A percentile compares a stretch with the other conserved stretches of the same genome.
Conservation (phyloP, 345 rosid species). For the Toxicodendron radicans region DNA sequence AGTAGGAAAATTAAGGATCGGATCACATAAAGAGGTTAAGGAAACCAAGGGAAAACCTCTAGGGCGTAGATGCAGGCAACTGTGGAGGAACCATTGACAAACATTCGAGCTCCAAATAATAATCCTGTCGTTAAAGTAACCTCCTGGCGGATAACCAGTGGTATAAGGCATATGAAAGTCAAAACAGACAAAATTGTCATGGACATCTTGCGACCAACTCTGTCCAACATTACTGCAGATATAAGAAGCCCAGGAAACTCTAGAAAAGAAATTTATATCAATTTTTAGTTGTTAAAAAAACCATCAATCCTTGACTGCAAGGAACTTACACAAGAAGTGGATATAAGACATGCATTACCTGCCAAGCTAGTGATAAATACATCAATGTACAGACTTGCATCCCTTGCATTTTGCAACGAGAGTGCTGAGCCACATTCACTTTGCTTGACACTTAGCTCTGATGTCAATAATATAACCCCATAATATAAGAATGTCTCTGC, state of each 20-base stretch:
- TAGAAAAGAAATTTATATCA: constrained; percentile 18
- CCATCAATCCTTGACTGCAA: neutral
- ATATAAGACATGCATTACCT: constrained; percentile 29
- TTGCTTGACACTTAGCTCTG: constrained; percentile 44
- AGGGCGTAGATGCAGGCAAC: constrained; percentile 51
- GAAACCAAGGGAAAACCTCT: constrained; percentile 40
- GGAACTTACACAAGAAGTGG: neutral
- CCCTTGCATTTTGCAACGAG: constrained; percentile 11
- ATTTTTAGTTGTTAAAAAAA: neutral
- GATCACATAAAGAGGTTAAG: neutral
- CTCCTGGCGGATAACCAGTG: constrained; percentile 42
- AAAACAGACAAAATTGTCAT: constrained; percentile 47
- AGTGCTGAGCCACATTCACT: constrained; percentile 27
- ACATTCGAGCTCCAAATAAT: constrained; percentile 61
- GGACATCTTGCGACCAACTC: constrained; percentile 55
- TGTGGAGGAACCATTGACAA: constrained; percentile 43
- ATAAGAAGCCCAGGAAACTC: constrained; percentile 66
- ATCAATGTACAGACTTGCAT: constrained; percentile 34
- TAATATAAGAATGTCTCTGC: constrained; percentile 66
- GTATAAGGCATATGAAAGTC: constrained; percentile 46
- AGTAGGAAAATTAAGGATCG: neutral
- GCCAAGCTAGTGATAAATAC: constrained; percentile 56
- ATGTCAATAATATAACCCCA: constrained; percentile 60
- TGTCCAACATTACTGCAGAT: constrained; percentile 54
- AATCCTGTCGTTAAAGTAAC: constrained; percentile 41